Evolutionary conservation across 164 flowering plant species (phyloP).

Genomic region (Platanus orientalis): DNA sequence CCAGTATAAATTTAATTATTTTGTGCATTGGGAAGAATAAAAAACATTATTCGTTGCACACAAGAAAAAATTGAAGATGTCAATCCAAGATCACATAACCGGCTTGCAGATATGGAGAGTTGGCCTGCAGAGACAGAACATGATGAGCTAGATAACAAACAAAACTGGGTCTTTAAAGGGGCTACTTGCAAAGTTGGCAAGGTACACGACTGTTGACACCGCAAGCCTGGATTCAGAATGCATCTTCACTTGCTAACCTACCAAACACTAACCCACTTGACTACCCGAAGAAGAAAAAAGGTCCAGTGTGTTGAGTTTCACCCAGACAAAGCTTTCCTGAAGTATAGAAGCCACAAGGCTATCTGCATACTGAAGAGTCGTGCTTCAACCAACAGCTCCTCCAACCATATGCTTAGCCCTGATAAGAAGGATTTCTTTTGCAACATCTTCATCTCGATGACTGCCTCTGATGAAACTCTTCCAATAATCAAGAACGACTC

Average conservation of each 20-base stretch:
- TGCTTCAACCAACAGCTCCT: constrained; percentile 52
- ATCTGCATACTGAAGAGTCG: constrained; percentile 65
- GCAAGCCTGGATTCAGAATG: neutral
- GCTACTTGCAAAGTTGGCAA: neutral
- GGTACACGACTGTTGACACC: neutral
- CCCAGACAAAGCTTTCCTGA: constrained; percentile 42
- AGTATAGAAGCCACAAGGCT: constrained; percentile 65
- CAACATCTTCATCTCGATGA: constrained; percentile 53
- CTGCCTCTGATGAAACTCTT: constrained; percentile 76
- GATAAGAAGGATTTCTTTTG: constrained; percentile 49
- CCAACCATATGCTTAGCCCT: constrained; percentile 46
- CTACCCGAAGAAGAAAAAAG: neutral
- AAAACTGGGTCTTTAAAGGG: neutral
- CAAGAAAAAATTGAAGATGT: neutral
- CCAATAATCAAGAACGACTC: constrained; percentile 81
- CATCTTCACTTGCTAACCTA: too few relatives aligned
- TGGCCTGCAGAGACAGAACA: constrained; percentile 15
- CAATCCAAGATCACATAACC: constrained; percentile 16
- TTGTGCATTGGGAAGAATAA: too few relatives aligned
- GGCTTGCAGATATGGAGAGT: neutral
- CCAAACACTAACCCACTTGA: neutral
- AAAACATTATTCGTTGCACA: constrained; percentile 2
- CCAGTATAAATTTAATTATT: too few relatives aligned
- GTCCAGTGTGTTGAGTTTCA: constrained; percentile 6
- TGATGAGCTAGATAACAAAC: neutral